Conservation (phyloP, 2,329 filamentous ascomycete species). For the Colletotrichum phormii region DNA sequence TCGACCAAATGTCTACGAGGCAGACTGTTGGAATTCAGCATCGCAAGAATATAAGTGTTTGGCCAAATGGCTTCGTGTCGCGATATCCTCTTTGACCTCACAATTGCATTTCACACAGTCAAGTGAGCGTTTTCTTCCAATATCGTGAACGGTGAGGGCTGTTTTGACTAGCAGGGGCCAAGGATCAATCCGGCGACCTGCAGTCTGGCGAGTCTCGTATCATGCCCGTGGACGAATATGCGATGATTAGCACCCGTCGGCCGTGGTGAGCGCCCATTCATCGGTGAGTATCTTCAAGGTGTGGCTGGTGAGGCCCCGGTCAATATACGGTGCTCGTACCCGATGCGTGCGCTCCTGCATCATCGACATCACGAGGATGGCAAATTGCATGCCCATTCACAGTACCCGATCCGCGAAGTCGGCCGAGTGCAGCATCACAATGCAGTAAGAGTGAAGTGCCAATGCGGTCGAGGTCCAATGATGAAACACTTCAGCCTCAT, state of each 20-base stretch:
- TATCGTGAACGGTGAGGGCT: background rate
- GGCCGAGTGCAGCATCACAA: constrained; percentile 31
- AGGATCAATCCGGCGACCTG: background rate
- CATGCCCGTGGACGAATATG: background rate
- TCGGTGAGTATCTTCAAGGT: background rate
- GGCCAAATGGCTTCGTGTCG: no score
- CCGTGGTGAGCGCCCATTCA: background rate
- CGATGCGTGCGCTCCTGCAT: background rate
- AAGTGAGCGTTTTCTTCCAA: background rate
- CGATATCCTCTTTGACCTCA: background rate
- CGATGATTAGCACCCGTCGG: background rate
- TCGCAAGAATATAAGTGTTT: no score
- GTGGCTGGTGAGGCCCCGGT: constrained; percentile 13
- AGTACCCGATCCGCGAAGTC: constrained; percentile 13
- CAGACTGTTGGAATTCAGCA: background rate
- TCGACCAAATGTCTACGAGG: no score
- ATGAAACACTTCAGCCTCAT: constrained; percentile 38
- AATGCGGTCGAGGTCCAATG: constrained; percentile 31
- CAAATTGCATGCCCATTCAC: background rate
- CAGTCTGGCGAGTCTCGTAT: constrained; percentile 15
- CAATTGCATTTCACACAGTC: background rate
- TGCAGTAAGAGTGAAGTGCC: constrained; percentile 25
- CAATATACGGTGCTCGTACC: background rate
- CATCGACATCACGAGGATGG: constrained; percentile 1
- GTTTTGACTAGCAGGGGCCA: background rate